Conservation (phyloP, 2,329 filamentous ascomycete genomes). For the Magnaporthiopsis rhizophila region DNA sequence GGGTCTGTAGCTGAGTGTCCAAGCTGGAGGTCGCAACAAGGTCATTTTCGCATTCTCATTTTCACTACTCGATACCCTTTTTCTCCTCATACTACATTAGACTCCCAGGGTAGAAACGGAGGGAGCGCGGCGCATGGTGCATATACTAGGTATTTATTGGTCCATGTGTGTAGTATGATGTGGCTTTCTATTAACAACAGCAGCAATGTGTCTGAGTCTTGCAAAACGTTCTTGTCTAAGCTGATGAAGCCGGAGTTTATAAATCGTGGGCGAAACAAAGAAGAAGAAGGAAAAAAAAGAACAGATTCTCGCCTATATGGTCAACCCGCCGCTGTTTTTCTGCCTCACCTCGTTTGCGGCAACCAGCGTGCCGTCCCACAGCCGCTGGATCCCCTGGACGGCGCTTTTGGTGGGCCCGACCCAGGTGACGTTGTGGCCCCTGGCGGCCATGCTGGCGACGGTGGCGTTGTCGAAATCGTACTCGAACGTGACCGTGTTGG, state of each 20-base stretch:
- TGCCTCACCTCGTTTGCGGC: slow-evolving; percentile 80
- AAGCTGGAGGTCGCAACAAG: background rate
- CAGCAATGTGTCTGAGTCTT: background rate
- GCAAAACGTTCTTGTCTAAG: background rate
- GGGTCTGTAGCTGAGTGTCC: background rate
- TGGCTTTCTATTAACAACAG: background rate
- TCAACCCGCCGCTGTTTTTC: slow-evolving; percentile 60
- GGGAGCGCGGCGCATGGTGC: background rate
- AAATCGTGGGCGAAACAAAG: too few species aligned
- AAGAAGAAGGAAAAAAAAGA: too few species aligned
- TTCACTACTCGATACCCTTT: background rate
- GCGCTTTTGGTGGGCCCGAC: slow-evolving; percentile 57
- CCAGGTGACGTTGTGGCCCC: slow-evolving; percentile 71
- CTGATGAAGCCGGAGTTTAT: too few species aligned
- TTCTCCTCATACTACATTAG: background rate
- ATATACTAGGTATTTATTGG: background rate
- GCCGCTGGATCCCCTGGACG: slow-evolving; percentile 62
- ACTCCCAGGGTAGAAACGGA: background rate
- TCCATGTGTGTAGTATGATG: background rate
- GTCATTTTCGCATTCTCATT: background rate
- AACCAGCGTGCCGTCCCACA: slow-evolving; percentile 62
- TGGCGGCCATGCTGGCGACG: slow-evolving; percentile 53
- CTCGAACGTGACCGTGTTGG: slow-evolving; percentile 63
- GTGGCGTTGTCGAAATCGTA: slow-evolving; percentile 63
- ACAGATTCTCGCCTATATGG: slow-evolving; percentile 24